Base-by-base conservation (phyloP, 495 filamentous ascomycete genomes). In the Cercophora scortea region DNA sequence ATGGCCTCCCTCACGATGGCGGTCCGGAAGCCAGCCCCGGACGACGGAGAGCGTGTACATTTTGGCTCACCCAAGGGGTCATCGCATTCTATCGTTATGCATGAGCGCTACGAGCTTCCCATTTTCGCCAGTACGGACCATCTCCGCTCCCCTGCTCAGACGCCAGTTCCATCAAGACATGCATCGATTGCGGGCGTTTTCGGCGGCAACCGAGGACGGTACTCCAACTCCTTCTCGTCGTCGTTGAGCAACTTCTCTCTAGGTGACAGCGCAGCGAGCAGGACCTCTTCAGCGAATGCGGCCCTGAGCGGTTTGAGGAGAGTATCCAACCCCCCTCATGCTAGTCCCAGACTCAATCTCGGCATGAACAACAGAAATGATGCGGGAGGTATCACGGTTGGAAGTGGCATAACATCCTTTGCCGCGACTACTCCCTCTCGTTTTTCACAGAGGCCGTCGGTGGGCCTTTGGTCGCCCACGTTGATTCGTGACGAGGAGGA, bases 1-100 rank as follows among this genome's bases (percentile, higher is more conserved):
- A 89, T 92, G 70, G 87, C 91, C 8, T 95, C 90, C 0, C 75
- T 98, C 32, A 96, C 93, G 0, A 85, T 96, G 84, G 91, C 92
- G 10, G 80, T 87, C 32, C 80, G 87, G 38, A 86, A 85, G 40
- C 78, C 82, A 45, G 19, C 40, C 32, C 45, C 42, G 44, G 50
- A 42, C 32, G 58, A 15, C 53, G 65, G n/a, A 32, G 56, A 36
- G 59, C 61, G 6, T 59, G 67, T 15, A 1, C 45, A 32, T 1
- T 47, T 39, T 12, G 19, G 17, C 9, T 25, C 50, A 17, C 43
- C 41, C 67, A 42, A 72, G 75, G 50, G 48, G 64, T 35, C 65
- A 74, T 38, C 54, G 16, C 79, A 40, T 61, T 72, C 40, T 15
- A 46, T 64, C 5, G 55, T 55, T 6, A 56, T 76, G n/a, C 64